Evolutionary conservation across 805 yeast genomes (phyloP).

Genomic region (Ogataea methanolica): DNA sequence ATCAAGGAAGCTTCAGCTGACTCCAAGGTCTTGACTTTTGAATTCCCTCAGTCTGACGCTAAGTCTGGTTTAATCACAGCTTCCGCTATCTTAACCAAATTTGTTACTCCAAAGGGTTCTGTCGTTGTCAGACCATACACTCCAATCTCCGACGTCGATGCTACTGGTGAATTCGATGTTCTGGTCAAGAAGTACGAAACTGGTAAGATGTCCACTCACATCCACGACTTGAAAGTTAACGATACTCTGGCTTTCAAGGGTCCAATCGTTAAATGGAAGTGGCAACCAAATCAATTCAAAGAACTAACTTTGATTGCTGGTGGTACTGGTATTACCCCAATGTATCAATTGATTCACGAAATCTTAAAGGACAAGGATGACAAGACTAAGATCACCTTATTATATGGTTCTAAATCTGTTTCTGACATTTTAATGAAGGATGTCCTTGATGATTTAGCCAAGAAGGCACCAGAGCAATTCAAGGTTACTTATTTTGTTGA

Average conservation of each 20-base stretch:
- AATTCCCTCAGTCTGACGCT: conserved; percentile 60
- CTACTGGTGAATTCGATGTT: conserved; percentile 72
- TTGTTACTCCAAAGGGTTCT: conserved; percentile 75
- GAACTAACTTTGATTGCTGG: conserved; percentile 85
- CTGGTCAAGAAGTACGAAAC: conserved; percentile 86
- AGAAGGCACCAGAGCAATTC: conserved; percentile 72
- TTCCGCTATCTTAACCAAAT: conserved; percentile 77
- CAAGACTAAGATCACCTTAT: conserved; percentile 79
- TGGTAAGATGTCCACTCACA: conserved; percentile 80
- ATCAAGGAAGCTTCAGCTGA: conserved; percentile 50
- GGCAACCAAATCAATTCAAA: conserved; percentile 81
- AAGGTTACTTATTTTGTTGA: conserved; percentile 78
- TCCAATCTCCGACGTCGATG: conserved; percentile 68
- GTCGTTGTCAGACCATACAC: conserved; percentile 88
- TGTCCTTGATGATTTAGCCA: conserved; percentile 67
- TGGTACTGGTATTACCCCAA: conserved; percentile 85
- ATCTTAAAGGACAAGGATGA: conserved; percentile 77
- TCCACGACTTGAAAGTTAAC: conserved; percentile 63
- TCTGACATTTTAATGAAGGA: conserved; percentile 77
- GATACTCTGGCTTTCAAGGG: conserved; percentile 92
- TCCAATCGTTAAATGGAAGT: conserved; percentile 86
- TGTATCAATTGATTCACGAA: conserved; percentile 79
- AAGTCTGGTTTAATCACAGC: conserved; percentile 77
- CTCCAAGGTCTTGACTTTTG: conserved; percentile 67
- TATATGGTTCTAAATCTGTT: conserved; percentile 74